phyloP scores from a whole-genome alignment of 148 eudicot species.

The Gaultheria prostrata region DNA sequence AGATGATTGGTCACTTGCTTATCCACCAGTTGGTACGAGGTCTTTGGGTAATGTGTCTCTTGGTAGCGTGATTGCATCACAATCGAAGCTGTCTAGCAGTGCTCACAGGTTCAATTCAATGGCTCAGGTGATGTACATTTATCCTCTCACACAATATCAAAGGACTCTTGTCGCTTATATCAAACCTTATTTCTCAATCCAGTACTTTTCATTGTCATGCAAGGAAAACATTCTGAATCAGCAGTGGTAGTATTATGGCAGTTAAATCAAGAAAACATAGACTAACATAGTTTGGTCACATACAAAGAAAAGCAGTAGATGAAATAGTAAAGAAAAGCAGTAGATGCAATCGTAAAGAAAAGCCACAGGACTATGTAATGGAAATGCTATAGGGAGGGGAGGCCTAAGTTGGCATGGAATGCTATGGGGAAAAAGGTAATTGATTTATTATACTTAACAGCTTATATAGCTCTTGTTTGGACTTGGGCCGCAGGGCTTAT shows the following conservation, averaged over 20 bases:
- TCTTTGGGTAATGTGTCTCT: constrained; percentile 28
- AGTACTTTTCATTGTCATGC: neutral
- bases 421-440: neutral
- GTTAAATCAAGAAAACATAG: neutral
- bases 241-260: neutral
- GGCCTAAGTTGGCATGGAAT: neutral
- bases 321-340: neutral
- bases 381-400: neutral
- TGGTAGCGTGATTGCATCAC: constrained; percentile 34
- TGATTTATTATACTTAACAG: neutral
- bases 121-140: constrained; percentile 63
- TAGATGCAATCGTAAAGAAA: neutral
- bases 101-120: constrained; percentile 75
- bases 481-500: too few species aligned
- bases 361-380: neutral
- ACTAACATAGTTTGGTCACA: neutral
- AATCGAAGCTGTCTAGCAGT: constrained; percentile 72
- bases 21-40: constrained; percentile 44
- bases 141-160: neutral
- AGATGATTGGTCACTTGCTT: constrained; percentile 76
- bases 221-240: neutral
- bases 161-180: neutral
- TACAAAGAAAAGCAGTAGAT: neutral
- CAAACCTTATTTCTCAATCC: neutral
- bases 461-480: neutral